Evolutionary conservation across 2,329 filamentous ascomycete genomes (phyloP).

Genomic region (Clarireedia sp.): DNA sequence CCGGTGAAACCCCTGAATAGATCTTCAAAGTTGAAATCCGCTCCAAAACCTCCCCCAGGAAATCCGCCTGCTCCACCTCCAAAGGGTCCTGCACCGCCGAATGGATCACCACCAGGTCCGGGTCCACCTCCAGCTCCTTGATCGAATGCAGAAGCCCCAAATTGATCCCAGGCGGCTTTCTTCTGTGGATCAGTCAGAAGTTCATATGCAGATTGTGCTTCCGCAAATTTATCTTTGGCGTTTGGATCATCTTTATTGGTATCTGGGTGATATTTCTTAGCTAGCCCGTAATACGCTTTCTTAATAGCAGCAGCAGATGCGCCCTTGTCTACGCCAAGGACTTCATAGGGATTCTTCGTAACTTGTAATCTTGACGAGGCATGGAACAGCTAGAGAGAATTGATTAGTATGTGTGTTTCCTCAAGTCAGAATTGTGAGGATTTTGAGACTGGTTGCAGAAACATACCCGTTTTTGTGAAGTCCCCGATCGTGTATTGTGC

Average conservation of each 20-base stretch:
- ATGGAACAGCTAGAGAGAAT: constrained; percentile 24
- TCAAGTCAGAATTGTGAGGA: background rate
- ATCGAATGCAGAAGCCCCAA: constrained; percentile 81
- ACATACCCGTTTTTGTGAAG: constrained; percentile 23
- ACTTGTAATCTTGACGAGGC: constrained; percentile 23
- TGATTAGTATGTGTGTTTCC: background rate
- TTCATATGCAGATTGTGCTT: constrained; percentile 91
- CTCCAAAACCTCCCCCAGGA: constrained; percentile 56
- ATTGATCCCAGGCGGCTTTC: constrained; percentile 85
- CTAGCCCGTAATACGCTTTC: constrained; percentile 94
- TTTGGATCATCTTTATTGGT: constrained; percentile 81
- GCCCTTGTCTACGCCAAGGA: constrained; percentile 73
- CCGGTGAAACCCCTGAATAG: constrained; percentile 72
- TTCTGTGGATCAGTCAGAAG: constrained; percentile 88
- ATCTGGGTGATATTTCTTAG: constrained; percentile 96
- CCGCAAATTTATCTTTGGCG: constrained; percentile 92
- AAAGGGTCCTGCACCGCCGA: constrained; percentile 55
- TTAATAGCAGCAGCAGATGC: constrained; percentile 88
- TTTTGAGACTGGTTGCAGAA: background rate
- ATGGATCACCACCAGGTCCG: constrained; percentile 49
- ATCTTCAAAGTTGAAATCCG: constrained; percentile 92
- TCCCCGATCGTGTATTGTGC: background rate
- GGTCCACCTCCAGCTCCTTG: constrained; percentile 53
- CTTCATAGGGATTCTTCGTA: constrained; percentile 72
- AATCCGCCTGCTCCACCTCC: constrained; percentile 46